Percentiles rank a stretch among this genome's conserved stretches.
phyloP scores from a whole-genome alignment of 2,329 filamentous ascomycete species.

The Simplicillium aogashimaense region DNA sequence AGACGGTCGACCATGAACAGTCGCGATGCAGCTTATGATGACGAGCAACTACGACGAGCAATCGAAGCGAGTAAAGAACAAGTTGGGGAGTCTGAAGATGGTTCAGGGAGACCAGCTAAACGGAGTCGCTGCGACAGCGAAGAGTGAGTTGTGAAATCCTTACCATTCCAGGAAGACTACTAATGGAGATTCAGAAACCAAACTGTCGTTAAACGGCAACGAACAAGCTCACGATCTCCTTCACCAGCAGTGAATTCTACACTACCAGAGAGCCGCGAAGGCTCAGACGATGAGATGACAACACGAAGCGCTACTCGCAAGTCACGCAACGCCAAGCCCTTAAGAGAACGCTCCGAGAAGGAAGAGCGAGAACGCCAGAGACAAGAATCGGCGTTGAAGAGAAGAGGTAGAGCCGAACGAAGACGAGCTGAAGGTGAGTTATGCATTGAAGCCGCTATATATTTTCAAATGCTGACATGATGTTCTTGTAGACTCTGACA shows the following conservation, averaged over 20 bases:
- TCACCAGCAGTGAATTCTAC: conserved; percentile 39
- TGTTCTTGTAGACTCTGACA: conserved; percentile 52
- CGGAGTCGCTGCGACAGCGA: conserved; percentile 83
- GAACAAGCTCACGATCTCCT: conserved; percentile 68
- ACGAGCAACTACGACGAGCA: conserved; percentile 78
- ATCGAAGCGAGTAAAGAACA: conserved; percentile 94
- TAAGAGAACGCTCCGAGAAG: conserved; percentile 54
- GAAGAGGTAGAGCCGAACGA: conserved; percentile 73
- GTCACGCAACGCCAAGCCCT: conserved; percentile 47
- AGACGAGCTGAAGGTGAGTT: conserved; percentile 68
- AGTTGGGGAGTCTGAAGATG: conserved; percentile 42
- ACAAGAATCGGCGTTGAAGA: conserved; percentile 65
- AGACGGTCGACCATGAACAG: conserved; percentile 97
- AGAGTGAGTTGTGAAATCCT: conserved; percentile 56
- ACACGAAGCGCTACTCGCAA: conserved; percentile 47
- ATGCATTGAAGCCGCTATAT: neutral
- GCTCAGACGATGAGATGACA: conserved; percentile 61
- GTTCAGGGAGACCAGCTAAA: conserved; percentile 57
- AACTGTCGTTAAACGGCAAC: conserved; percentile 66
- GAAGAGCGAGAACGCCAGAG: conserved; percentile 68
- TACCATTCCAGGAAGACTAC: conserved; percentile 6
- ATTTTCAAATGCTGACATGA: conserved; percentile 7
- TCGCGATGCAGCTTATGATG: conserved; percentile 86
- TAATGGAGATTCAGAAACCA: conserved; percentile 45
- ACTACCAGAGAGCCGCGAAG: conserved; percentile 43